Conservation (phyloP, 2,329 filamentous ascomycete species). For the Pseudogymnoascus sp. region DNA sequence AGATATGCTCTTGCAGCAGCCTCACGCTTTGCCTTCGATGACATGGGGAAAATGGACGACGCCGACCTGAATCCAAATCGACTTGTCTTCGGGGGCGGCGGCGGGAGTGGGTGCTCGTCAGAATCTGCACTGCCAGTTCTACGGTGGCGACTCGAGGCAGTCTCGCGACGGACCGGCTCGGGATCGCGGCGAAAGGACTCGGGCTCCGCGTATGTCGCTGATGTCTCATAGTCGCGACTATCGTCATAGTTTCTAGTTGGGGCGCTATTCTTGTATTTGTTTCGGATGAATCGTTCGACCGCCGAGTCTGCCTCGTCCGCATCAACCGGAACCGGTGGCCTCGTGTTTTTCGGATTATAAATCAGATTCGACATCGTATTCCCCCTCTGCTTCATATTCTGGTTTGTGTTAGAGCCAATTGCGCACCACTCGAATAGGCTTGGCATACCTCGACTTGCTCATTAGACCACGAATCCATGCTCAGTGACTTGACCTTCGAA, state of each 20-base stretch:
- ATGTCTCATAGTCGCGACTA: conserved; percentile 20
- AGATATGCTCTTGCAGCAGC: conserved; percentile 14
- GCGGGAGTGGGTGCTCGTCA: conserved; percentile 45
- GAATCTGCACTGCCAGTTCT: conserved; percentile 37
- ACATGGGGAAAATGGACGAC: conserved; percentile 41
- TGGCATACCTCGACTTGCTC: conserved; percentile 86
- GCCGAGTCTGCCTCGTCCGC: conserved; percentile 86
- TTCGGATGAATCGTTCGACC: conserved; percentile 90
- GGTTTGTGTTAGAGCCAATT: conserved; percentile 16
- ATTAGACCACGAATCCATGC: conserved; percentile 94
- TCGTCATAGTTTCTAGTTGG: conserved; percentile 27
- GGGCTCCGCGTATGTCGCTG: conserved; percentile 16
- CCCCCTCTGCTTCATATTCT: conserved; percentile 93
- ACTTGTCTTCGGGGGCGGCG: conserved; percentile 50
- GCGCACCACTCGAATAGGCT: not conserved
- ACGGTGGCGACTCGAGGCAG: conserved; percentile 40
- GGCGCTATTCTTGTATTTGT: conserved; percentile 69
- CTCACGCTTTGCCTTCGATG: conserved; percentile 38
- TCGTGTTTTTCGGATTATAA: conserved; percentile 80
- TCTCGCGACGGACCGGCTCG: conserved; percentile 19
- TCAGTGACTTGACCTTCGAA: conserved; percentile 96
- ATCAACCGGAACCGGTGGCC: conserved; percentile 78
- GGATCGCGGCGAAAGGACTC: conserved; percentile 19
- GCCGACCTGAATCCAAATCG: conserved; percentile 58
- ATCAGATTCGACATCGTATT: conserved; percentile 78